Evolutionary conservation across 139 green algal species (phyloP), one percentile per base, ranked within the genome.

Genomic region (Chlorella sp.): DNA sequence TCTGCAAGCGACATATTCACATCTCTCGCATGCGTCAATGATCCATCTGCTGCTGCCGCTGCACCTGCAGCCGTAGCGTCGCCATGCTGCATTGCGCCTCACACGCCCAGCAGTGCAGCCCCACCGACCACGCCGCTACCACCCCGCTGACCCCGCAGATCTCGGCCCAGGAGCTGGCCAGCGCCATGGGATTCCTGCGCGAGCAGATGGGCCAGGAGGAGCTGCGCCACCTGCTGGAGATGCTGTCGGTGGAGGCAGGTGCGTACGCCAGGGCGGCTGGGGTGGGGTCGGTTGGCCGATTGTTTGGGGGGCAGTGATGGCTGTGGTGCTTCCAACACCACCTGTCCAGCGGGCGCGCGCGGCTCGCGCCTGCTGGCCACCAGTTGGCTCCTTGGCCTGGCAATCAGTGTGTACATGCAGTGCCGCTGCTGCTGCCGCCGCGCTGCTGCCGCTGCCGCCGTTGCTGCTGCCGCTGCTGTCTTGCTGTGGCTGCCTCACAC

Each of bases 151-250:
- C 17, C 64, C 77, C 40, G 43, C 87, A 92, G 74, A 92, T 96
- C 44, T 92, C 79, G 1, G 26, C 65, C 34, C 76, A 90, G 60
- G 94, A 96, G 92, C 88, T 97, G 78, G 51, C 89, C 70, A 84
- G 81, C 43, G 90, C 94, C 1, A 86, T 96, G 86, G 83, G 82
- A 54, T 95, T 97, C 87, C 80, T 97, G 58, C 82, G 87, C 46
- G 81, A 90, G 51, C 91, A 96, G 73, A 74, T 97, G 86, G 93
- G 92, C 48, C 90, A 95, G 83, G 87, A 95, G 62, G 93, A 95
- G 80, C 87, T 95, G 81, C 80, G 83, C 32, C 43, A 83, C 43
- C 87, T 95, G 85, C 89, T 95, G 78, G 85, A 94, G 38, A 78
- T 67, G 54, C 85, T 94, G 51, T 81, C 76, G 38, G 79, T 73